Evolutionary conservation across 257 asterid genomes (phyloP), one percentile per base, ranked within the genome.

Genomic region (Primulina eburnea): DNA sequence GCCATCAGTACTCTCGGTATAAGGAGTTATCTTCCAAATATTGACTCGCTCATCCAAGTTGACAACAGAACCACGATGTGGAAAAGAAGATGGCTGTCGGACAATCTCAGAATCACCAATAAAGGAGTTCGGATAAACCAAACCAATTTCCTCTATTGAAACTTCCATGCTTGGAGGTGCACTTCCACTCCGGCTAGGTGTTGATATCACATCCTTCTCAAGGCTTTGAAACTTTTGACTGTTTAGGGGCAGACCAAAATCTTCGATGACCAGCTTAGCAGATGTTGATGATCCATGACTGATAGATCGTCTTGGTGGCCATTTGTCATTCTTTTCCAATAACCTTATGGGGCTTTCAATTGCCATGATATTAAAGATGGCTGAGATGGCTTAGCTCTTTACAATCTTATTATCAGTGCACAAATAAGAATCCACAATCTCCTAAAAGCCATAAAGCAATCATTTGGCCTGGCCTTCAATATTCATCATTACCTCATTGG

Each of bases 141-240:
- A 11, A 40, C 17, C 17, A 40, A 2, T 40, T 10, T 10, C 85
- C 7, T 81, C 84, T 81, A 83, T 81, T 1, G 97, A 86, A 58
- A 89, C 90, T 74, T 88, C 97, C 71, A 90, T 88, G 80, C 92
- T 86, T 21, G 97, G 97, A 53, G 97, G 97, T 21, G 97, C 97
- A 78, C 96, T 91, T 30, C 92, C 97, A 73, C 92, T 89, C 26
- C 95, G 96, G 65, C 77, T 84, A 30, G 90, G 90, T 40, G 11
- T 67, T 38, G 88, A 83, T 14, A 71, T 58, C 43, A 73, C 64
- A 60, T 76, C 83, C 67, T 80, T 80, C 71, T 65, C 82, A 26
- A 69, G 72, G 70, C 64, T 65, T 53, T 72, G 78, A 67, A 71
- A 74, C 66, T 80, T 65, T 35, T 72, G 76, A 59, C 80, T 81